These are phyloP conservation scores for Misopates orontium DNA, from an alignment of 257 asterid species.

Conservation along the genomic window DNA sequence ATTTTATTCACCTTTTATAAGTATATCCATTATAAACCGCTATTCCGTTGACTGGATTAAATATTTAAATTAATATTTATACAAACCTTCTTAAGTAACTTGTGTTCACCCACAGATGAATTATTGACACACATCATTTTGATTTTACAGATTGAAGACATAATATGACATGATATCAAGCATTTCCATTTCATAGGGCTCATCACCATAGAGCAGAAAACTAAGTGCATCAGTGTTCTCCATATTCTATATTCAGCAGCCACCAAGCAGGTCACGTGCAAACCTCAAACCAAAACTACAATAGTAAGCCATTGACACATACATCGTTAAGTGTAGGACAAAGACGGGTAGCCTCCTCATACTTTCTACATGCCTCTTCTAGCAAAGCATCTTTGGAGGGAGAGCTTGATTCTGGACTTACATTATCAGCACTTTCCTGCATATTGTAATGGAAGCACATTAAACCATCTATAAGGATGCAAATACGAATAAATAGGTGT, in stretches of 20 bases:
- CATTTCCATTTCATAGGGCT: constrained; percentile 10
- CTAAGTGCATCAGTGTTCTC: constrained; percentile 19
- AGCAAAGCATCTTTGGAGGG: constrained; percentile 94
- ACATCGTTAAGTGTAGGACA: constrained; percentile 97
- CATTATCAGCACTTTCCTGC: constrained; percentile 99
- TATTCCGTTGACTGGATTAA: too few species aligned
- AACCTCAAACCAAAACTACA: constrained; percentile 12
- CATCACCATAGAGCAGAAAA: constrained; percentile 23
- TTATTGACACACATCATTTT: too few species aligned
- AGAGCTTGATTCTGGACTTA: constrained; percentile 77
- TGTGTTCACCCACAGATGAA: too few species aligned
- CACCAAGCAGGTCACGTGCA: constrained; percentile 22
- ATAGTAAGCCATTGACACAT: constrained; percentile 36
- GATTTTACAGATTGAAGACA: neutral
- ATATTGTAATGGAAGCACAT: constrained; percentile 20
- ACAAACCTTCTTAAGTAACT: too few species aligned
- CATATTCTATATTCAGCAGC: constrained; percentile 21
- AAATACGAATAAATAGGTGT: constrained; percentile 20
- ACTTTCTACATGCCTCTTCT: constrained; percentile 94
- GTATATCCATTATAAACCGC: neutral
- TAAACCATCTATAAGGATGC: constrained; percentile 21
- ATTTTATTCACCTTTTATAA: neutral
- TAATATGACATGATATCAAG: constrained; percentile 20
- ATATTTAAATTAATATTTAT: neutral
- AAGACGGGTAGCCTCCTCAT: constrained; percentile 93